Percentiles rank a stretch among this genome's conserved stretches.
These are phyloP conservation scores for Immersiella caudata DNA, from an alignment of 495 filamentous ascomycete genomes.

Conservation along the genomic window DNA sequence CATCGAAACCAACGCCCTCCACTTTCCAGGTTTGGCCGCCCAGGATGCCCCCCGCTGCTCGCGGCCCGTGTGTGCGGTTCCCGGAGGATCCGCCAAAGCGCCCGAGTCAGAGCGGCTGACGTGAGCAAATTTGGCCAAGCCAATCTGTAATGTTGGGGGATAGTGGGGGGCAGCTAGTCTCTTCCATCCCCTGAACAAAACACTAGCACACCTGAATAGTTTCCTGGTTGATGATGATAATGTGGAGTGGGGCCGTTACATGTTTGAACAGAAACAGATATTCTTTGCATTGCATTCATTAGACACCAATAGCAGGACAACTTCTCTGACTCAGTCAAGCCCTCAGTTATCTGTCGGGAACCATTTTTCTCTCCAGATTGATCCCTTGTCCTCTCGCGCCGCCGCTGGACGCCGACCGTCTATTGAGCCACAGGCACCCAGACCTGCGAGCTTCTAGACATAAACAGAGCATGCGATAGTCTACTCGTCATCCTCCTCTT, in stretches of 20 bases:
- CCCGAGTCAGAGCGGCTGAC: background rate
- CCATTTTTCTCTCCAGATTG: background rate
- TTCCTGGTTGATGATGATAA: too few relatives aligned
- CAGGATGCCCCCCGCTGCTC: background rate
- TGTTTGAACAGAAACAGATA: background rate
- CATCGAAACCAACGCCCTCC: background rate
- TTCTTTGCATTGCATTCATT: background rate
- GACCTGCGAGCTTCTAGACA: background rate
- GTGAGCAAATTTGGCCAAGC: background rate
- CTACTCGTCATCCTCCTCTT: conserved; percentile 23
- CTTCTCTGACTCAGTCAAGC: background rate
- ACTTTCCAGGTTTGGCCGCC: background rate
- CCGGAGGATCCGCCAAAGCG: background rate
- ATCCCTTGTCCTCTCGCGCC: background rate
- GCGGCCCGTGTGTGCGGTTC: background rate
- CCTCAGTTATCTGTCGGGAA: background rate
- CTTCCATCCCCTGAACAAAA: background rate
- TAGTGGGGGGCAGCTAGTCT: background rate
- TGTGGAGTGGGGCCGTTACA: too few relatives aligned
- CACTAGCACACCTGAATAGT: too few relatives aligned
- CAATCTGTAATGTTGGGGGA: background rate
- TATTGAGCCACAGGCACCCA: background rate
- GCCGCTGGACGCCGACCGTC: background rate
- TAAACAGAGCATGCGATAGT: conserved; percentile 3
- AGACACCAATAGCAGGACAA: background rate